Percentiles rank a stretch among this genome's conserved stretches.
These are phyloP conservation scores for Aureobasidium sp. DNA, from an alignment of 2,329 filamentous ascomycete species.

Conservation along the genomic window DNA sequence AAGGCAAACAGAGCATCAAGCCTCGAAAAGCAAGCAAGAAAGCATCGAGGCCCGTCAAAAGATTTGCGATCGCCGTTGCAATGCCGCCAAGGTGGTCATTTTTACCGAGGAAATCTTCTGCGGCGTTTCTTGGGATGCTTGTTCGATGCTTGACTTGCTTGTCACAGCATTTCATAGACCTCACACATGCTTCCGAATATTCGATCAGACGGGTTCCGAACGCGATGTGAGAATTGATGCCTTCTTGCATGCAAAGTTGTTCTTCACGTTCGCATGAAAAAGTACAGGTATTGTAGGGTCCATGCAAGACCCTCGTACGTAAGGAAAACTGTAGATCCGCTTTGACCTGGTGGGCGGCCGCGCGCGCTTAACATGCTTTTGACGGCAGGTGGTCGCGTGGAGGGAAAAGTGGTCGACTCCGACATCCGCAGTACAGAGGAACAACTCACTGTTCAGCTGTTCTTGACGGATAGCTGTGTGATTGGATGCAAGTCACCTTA, in stretches of 20 bases:
- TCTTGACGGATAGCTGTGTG: background rate
- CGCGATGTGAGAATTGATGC: background rate
- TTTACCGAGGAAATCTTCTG: background rate
- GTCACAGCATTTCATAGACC: background rate
- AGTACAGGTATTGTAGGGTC: background rate
- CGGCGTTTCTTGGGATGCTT: slow-evolving; percentile 7
- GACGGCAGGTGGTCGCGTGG: background rate
- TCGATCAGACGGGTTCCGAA: background rate
- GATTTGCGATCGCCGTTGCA: background rate
- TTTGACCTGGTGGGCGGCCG: background rate
- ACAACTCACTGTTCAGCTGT: background rate
- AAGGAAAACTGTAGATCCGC: background rate
- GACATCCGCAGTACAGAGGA: background rate
- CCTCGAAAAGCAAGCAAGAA: too few species aligned
- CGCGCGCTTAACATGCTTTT: slow-evolving; percentile 1
- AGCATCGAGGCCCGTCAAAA: background rate
- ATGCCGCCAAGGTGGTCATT: background rate
- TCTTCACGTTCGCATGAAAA: background rate
- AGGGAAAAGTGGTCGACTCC: background rate
- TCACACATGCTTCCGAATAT: background rate
- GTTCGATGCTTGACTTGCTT: slow-evolving; percentile 1
- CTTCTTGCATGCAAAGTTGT: background rate
- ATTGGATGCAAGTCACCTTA: slow-evolving; percentile 6
- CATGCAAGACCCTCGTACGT: background rate
- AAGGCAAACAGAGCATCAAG: background rate